Evolutionary conservation across 345 rosid genomes (phyloP), one percentile per base, ranked within the genome.

Genomic region (Eucalyptus leucophloia): DNA sequence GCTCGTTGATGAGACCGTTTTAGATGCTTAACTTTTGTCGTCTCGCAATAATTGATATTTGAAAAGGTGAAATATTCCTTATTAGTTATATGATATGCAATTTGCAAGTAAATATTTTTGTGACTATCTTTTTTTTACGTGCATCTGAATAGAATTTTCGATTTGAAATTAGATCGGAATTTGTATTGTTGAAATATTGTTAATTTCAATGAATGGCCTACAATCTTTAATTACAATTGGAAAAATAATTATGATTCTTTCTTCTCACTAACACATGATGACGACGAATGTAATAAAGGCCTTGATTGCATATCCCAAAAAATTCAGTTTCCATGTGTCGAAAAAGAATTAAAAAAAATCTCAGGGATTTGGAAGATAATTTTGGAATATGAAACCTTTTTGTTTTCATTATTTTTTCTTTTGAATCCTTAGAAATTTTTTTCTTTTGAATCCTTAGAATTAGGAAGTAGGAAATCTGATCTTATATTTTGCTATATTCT

Each of bases 41-140:
- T 40, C 47, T 77, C 9, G 4, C 1, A 23, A 12, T 77, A 12
- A 6, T 42, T 40, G 16, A 21, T 12, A 23, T 77, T 40, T 11
- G 17, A 77, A 34, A 34, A 34, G 12, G 24, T 67, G 0, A 72
- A 19, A 72, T 19, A 3, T 19, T 72, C 11, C 8, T 37, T 10
- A 19, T 72, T 18, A 11, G 7, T 37, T 10, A 19, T 19, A 2
- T 37, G 26, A 72, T 11, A 37, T 72, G 8, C 8, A 4, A 21
- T 37, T 37, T 19, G 10, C 4, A 12, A 1, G 7, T 3, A 1
- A 72, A 10, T 37, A 19, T 10, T 4, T 19, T 10, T 0, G 14
- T 72, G 7, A 72, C 7, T 37, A 72, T 53, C 10, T 19, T 53
- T 0, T 34, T 34, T 34, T 16, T 10, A 9, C 1, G 2, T 72